phyloP scores from a whole-genome alignment of 2,329 filamentous ascomycete genomes.

The Pseudogymnoascus sp. region DNA sequence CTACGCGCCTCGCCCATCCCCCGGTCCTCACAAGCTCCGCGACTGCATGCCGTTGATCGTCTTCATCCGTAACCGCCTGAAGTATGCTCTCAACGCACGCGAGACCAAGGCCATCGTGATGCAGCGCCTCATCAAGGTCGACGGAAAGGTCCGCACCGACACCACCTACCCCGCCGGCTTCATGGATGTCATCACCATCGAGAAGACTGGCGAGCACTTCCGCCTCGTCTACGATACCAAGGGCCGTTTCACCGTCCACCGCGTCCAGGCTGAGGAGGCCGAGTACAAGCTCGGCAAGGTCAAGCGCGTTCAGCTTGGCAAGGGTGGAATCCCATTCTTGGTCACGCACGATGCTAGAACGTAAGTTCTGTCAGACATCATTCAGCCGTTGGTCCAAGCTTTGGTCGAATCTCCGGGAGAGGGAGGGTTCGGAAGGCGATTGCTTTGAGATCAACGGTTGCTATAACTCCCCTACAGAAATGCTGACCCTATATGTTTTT shows the following conservation, averaged over 20 bases:
- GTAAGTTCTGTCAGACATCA: slow-evolving; percentile 97
- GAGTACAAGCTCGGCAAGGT: slow-evolving; percentile 99
- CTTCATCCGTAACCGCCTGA: slow-evolving; percentile 94
- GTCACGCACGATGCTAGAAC: slow-evolving; percentile 99
- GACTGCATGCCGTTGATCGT: slow-evolving; percentile 98
- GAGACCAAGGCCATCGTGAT: slow-evolving; percentile 97
- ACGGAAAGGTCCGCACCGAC: slow-evolving; percentile 99
- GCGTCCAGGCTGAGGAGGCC: slow-evolving; percentile 97
- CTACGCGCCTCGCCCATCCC: slow-evolving; percentile 65
- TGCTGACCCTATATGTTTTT: slow-evolving; percentile 29
- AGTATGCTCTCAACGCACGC: slow-evolving; percentile 98
- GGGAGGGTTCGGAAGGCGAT: slow-evolving; percentile 8
- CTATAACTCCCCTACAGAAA: slow-evolving; percentile 25
- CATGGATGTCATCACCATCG: slow-evolving; percentile 99
- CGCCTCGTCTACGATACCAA: slow-evolving; percentile 99
- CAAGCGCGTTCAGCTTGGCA: slow-evolving; percentile 98
- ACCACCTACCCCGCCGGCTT: slow-evolving; percentile 94
- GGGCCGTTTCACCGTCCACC: slow-evolving; percentile 99
- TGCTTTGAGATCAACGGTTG: slow-evolving; percentile 29
- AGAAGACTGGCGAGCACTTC: slow-evolving; percentile 99
- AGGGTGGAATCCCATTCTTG: slow-evolving; percentile 99
- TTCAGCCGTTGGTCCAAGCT: slow-evolving; percentile 99
- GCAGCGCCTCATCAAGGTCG: slow-evolving; percentile 99
- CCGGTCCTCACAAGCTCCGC: slow-evolving; percentile 98
- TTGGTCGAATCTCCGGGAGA: slow-evolving; percentile 55